Evolutionary conservation across 164 flowering plant genomes (phyloP).

Genomic region (Hamamelis virginiana): DNA sequence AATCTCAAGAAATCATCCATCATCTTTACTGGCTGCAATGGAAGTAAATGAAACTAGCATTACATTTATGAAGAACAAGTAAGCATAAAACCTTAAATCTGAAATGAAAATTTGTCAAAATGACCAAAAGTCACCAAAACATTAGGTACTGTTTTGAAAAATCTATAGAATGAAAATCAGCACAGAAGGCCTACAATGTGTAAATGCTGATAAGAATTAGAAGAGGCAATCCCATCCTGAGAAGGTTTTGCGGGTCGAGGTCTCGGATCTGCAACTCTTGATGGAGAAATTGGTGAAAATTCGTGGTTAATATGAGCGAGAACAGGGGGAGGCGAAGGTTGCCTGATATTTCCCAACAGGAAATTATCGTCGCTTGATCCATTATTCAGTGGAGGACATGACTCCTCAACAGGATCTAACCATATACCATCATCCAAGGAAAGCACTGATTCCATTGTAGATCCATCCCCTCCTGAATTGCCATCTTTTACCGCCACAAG

Average conservation of each 20-base stretch:
- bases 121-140: background rate
- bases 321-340: slow-evolving; percentile 92
- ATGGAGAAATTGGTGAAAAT: slow-evolving; percentile 60
- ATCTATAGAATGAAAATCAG: slow-evolving; percentile 1
- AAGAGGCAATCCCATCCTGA: slow-evolving; percentile 36
- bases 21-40: slow-evolving; percentile 73
- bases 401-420: slow-evolving; percentile 45
- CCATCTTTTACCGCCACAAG: slow-evolving; percentile 35
- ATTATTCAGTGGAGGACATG: slow-evolving; percentile 20
- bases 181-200: slow-evolving; percentile 61
- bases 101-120: background rate
- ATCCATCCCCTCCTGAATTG: slow-evolving; percentile 33
- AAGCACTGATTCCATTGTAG: slow-evolving; percentile 78
- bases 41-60: slow-evolving; percentile 16
- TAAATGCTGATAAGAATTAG: slow-evolving; percentile 68
- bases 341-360: slow-evolving; percentile 51
- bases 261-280: slow-evolving; percentile 96
- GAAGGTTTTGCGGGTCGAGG: slow-evolving; percentile 77
- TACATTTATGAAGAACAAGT: background rate
- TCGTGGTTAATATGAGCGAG: slow-evolving; percentile 76
- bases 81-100: background rate
- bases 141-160: background rate
- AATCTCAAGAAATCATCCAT: slow-evolving; percentile 85
- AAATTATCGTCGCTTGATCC: slow-evolving; percentile 39
- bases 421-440: slow-evolving; percentile 93